Base-by-base conservation (phyloP, 2,329 filamentous ascomycete genomes). In the Trichoderma cornu-damae region DNA sequence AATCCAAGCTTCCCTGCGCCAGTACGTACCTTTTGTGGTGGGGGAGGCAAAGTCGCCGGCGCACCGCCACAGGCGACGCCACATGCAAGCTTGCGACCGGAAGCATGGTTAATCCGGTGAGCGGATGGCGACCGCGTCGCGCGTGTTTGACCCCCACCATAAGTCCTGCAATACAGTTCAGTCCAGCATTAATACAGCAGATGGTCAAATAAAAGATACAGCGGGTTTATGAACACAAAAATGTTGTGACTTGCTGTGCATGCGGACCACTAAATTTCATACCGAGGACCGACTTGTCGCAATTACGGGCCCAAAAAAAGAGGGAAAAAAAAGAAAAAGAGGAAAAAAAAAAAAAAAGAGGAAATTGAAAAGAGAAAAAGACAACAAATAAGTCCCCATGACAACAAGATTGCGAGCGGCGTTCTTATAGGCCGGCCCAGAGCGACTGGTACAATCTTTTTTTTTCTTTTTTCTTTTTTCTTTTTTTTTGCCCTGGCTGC, bases 91-190 rank as follows among this genome's bases (percentile, higher is more conserved):
- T 35, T 30, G 24, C 14, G 12, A 16, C 14, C 58, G 58, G 58
- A 52, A 28, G 26, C n/a, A 38, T 22, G 28, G 35, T 57, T 57
- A 20, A 57, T 59, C 58, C 58, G 58, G 51, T 37, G 4, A 5
- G 30, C n/a, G 28, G 16, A 54, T 16, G 42, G 43, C 53, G 32
- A 49, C 47, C 53, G 52, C 46, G 58, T 57, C 58, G 58, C 58
- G 58, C 38, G 37, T 51, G 40, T 51, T 51, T 30, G 34, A 55
- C 52, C 52, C n/a, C 53, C 58, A 57, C 58, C 38, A 59, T 46
- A 16, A 16, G 26, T 49, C 28, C n/a, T n/a, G n/a, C n/a, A n/a
- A n/a, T n/a, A n/a, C n/a, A n/a, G n/a, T n/a, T n/a, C n/a, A n/a
- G n/a, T n/a, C n/a, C n/a, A n/a, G 20, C 16, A 28, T 26, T 14